Base-by-base conservation (phyloP, 1,284 basidiomycete genomes). In the Garcileccinum viscosum region DNA sequence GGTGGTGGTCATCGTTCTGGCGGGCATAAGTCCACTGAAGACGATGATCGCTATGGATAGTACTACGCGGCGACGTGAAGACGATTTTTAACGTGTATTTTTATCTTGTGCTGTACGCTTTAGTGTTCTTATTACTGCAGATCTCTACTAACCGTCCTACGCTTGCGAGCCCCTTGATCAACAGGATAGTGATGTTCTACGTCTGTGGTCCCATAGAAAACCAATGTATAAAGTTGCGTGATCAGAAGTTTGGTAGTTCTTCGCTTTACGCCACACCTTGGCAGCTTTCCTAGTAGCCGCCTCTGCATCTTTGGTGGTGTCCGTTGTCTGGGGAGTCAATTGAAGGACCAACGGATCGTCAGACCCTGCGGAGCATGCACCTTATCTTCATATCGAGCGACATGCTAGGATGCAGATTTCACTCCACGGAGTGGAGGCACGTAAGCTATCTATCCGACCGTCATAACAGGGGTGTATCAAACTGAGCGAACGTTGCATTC, bases 301-400 rank as follows among this genome's bases (percentile, higher is more conserved):
- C 33, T 73, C 64, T 33, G 70, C 61, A 44, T 74, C 75, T 33
- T 71, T 58, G 32, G 24, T 50, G 35, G 24, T 27, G 14, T 59
- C 71, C 56, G 14, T 27, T 59, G 37, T 47, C 30, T 61, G 61
- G 1, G 63, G 7, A 30, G 61, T 67, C 17, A 69, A 65, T 40
- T 19, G 61, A 12, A 69, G 50, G 40, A 53, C 22, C 4, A 56
- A 58, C 27, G 73, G 60, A 63, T 80, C 77, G 30, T 78, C 76
- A 61, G 81, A 80, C 24, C 80, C 84, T 85, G 68, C 1, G 15
- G 12, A 30, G 24, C 27, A 15, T 14, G 27, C 12, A 53, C 30
- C 17, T 33, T 33, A 17, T 15, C n/a, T 53, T 53, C 27, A 53
- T 53, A 17, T 53, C 50, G 14, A 27, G 27, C 50, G 8, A 53